Base-by-base conservation (phyloP, 2,329 filamentous ascomycete genomes). In the Pseudopyrenochaeta lycopersici region DNA sequence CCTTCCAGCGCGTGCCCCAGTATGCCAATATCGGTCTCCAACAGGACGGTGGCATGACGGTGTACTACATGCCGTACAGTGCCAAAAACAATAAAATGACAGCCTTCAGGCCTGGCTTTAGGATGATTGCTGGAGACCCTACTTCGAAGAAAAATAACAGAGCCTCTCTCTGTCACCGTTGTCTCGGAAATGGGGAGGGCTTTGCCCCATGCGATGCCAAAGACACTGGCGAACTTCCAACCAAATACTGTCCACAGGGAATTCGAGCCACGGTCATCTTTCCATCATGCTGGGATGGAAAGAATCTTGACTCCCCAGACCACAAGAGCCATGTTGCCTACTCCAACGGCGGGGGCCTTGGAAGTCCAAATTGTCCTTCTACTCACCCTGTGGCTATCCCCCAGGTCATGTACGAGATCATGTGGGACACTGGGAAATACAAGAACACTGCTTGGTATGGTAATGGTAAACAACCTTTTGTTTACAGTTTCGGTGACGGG, bases 41-140 rank as follows among this genome's bases (percentile, higher is more conserved):
- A 39, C 67, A 71, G 23, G 61, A 69, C 38, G 70, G 70, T 10
- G 72, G 20, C 5, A 68, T 71, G 65, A 73, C 70, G 0, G 65
- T 72, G 2, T 97, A 97, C 82, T 97, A 97, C 76, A 87, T 96
- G 52, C 85, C 91, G 3, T 88, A 89, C 71, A 82, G 84, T 42
- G 88, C 66, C 31, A 54, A 86, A 52, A 85, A 88, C 63, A 85
- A 49, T 49, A 68, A 70, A 27, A 64, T 91, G 67, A 81, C 87
- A 14, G 81, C 89, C 11, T 92, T 92, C 80, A 90, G 90, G 18
- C 71, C 82, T 6, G 88, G 87, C 23, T 82, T 93, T 64, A 85
- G 87, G 70, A 91, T 93, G 80, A 67, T 92, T 54, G 85, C 82
- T 56, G 90, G 90, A 47, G 81, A 91, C 68, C 77, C 85, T 2